Evolutionary conservation across 495 filamentous ascomycete species (phyloP).

Genomic region (Penicillium desertorum): DNA sequence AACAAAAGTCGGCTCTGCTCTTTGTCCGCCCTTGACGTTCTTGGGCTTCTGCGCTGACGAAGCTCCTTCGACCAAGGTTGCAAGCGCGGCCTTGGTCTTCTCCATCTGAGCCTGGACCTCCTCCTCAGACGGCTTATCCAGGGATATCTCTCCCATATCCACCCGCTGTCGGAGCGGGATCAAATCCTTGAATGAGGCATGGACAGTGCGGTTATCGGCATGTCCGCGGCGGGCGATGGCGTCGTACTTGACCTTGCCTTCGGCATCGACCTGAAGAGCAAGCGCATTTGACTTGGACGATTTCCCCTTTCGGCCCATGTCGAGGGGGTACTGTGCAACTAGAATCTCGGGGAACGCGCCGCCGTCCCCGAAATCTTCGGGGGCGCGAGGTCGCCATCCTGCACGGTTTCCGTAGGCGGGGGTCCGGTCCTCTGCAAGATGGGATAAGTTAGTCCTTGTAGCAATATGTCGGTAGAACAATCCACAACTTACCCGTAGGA

Average conservation of each 20-base stretch:
- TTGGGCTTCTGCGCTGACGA: slow-evolving; percentile 94
- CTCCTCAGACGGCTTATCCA: slow-evolving; percentile 83
- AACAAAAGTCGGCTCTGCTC: slow-evolving; percentile 88
- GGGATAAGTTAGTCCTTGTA: slow-evolving; percentile 5
- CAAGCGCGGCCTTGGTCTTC: slow-evolving; percentile 82
- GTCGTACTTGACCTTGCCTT: slow-evolving; percentile 94
- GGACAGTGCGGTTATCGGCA: slow-evolving; percentile 76
- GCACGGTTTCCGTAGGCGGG: slow-evolving; percentile 77
- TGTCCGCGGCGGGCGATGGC: slow-evolving; percentile 93
- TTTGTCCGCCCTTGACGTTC: slow-evolving; percentile 74
- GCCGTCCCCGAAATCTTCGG: slow-evolving; percentile 94
- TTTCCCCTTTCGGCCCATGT: slow-evolving; percentile 80
- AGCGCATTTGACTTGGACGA: slow-evolving; percentile 79
- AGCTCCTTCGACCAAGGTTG: slow-evolving; percentile 77
- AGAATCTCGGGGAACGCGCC: slow-evolving; percentile 95
- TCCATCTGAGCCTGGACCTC: slow-evolving; percentile 79
- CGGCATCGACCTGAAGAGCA: slow-evolving; percentile 82
- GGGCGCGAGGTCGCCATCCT: slow-evolving; percentile 81
- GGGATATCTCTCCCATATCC: slow-evolving; percentile 88
- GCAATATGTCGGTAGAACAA: neutral
- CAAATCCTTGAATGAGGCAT: slow-evolving; percentile 94
- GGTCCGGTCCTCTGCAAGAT: slow-evolving; percentile 69
- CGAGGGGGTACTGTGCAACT: slow-evolving; percentile 91
- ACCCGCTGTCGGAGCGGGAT: slow-evolving; percentile 93
- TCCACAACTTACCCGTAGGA: slow-evolving; percentile 64